Evolutionary conservation across 306 rosid species (phyloP).

Genomic region (Sicyos baderoa): DNA sequence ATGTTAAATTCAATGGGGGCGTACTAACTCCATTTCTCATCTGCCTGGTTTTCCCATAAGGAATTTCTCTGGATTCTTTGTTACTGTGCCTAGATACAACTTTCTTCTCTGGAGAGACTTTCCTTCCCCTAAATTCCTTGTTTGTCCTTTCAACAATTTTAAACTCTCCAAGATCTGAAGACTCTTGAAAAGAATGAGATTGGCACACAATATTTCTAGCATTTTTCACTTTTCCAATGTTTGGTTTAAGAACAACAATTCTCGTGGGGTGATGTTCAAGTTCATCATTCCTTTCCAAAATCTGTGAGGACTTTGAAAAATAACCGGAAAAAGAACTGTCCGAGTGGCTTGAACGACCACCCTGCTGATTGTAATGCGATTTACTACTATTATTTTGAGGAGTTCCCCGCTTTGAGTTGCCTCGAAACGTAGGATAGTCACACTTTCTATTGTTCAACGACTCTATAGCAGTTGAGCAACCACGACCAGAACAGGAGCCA

Average conservation of each 20-base stretch:
- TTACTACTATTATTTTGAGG: conserved; percentile 25
- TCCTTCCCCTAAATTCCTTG: conserved; percentile 27
- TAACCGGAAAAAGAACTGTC: conserved; percentile 38
- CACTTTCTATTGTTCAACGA: conserved; percentile 31
- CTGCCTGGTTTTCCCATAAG: conserved; percentile 60
- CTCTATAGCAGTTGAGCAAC: conserved; percentile 33
- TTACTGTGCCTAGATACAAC: conserved; percentile 44
- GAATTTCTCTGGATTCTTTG: conserved; percentile 64
- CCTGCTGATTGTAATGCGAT: conserved; percentile 42
- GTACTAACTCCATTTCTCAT: conserved; percentile 45
- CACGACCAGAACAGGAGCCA: conserved; percentile 36
- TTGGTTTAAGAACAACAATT: conserved; percentile 88
- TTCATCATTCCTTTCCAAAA: conserved; percentile 37
- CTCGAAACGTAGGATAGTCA: conserved; percentile 28
- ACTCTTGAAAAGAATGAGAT: conserved; percentile 54
- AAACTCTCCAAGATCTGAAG: conserved; percentile 35
- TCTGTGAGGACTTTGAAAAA: conserved; percentile 40
- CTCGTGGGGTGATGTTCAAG: conserved; percentile 49
- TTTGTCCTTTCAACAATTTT: conserved; percentile 33
- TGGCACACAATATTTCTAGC: conserved; percentile 34
- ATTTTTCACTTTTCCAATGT: conserved; percentile 59
- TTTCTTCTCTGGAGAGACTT: not conserved
- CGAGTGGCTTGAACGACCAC: conserved; percentile 35
- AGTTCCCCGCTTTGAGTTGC: conserved; percentile 42
- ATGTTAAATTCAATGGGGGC: conserved; percentile 32